Base-by-base conservation (phyloP, 2,329 filamentous ascomycete species). In the Fusarium musae region DNA sequence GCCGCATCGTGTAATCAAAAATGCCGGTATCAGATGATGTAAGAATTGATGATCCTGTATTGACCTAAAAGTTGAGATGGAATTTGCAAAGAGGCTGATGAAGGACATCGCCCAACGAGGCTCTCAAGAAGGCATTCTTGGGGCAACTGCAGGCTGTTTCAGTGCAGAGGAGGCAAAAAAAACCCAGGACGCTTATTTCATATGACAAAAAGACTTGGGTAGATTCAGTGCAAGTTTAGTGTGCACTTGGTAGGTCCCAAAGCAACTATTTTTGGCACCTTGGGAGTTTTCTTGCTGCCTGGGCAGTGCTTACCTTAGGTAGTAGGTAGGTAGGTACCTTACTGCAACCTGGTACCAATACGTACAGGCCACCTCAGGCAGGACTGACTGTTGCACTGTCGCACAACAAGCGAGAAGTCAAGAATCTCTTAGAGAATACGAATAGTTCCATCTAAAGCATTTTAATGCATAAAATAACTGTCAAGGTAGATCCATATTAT, bases 1-100 rank as follows among this genome's bases (percentile, higher is more conserved):
- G 74, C 13, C 79, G 73, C 79, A 81, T 81, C 2, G n/a, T 16
- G 4, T 34, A 49, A 28, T 4, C 3, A 13, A 46, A 30, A 30
- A 30, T 10, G 30, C 30, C 2, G 19, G 16, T 13, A 23, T 19
- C 3, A 28, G n/a, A 32, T 28, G 28, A 4, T 37, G 15, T 17
- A 43, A 10, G 19, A 12, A 9, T 30, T 28, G 9, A 6, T 16
- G 17, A 39, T 59, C 23, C 21, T 26, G 44, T 36, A 43, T 36
- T n/a, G 32, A 30, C 12, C 16, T 23, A 46, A 44, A n/a, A 32
- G 15, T 34, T 26, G 32, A 12, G 19, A 28, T 32, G 32, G 26
- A 17, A 36, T 21, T 57, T 42, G 37, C 28, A 11, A 40, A 15
- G 47, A 46, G 67, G 65, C 53, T 64, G 64, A 56, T 26, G n/a